Conservation (phyloP, 2,329 filamentous ascomycete genomes). For the Pseudogymnoascus sp. region DNA sequence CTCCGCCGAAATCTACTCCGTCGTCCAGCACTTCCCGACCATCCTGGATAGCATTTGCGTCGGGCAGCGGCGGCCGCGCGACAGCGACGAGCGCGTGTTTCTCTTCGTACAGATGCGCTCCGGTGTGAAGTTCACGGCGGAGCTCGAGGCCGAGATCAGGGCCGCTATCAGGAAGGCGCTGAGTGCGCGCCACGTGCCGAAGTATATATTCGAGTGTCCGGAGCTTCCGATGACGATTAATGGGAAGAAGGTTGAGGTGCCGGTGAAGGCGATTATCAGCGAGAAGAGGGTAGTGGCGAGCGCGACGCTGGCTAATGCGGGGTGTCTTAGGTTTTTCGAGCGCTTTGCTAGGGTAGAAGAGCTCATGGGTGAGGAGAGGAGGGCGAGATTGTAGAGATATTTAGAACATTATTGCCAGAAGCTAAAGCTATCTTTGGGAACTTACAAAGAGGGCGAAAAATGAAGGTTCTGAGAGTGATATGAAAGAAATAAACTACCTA, state of each 20-base stretch:
- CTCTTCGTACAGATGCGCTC: constrained; percentile 48
- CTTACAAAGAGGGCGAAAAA: not conserved
- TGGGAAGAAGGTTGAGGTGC: constrained; percentile 38
- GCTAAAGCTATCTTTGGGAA: not conserved
- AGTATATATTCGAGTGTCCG: constrained; percentile 30
- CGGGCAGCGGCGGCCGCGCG: constrained; percentile 44
- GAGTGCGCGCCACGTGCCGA: constrained; percentile 33
- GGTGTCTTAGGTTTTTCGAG: constrained; percentile 8
- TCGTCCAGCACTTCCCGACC: constrained; percentile 41
- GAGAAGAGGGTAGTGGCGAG: constrained; percentile 31
- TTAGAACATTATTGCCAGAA: not conserved
- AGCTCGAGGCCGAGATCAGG: constrained; percentile 49
- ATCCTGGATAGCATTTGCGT: constrained; percentile 47
- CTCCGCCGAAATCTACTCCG: constrained; percentile 46
- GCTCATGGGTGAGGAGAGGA: not conserved
- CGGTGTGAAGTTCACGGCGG: constrained; percentile 40
- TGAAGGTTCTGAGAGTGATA: not conserved
- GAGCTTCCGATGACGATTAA: constrained; percentile 38
- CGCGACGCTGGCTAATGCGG: constrained; percentile 34
- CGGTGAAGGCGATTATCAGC: constrained; percentile 34
- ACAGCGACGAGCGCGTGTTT: constrained; percentile 46
- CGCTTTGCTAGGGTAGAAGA: not conserved
- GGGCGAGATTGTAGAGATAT: not conserved
- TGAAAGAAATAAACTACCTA: not conserved
- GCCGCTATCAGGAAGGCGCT: constrained; percentile 51